phyloP scores from a whole-genome alignment of 1,284 basidiomycete species.

The Omphalotus olearius region DNA sequence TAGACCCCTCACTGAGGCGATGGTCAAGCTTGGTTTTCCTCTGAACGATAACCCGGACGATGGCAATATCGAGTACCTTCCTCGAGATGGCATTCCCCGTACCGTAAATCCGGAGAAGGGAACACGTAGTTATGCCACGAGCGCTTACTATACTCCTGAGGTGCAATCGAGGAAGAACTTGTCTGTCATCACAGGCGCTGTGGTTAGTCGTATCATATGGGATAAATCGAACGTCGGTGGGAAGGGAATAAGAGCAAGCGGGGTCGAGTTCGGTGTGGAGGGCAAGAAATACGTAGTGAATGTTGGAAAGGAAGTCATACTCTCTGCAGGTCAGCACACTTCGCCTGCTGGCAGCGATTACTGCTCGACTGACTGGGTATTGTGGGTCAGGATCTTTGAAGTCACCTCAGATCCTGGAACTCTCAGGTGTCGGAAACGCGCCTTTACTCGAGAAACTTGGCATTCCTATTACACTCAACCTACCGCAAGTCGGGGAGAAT shows the following conservation, averaged over 20 bases:
- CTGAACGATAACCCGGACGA: conserved; percentile 3
- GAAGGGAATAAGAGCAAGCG: conserved; percentile 13
- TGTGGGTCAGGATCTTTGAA: conserved; percentile 23
- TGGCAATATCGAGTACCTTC: neutral
- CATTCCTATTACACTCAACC: conserved; percentile 23
- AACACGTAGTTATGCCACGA: neutral
- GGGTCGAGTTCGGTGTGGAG: conserved; percentile 20
- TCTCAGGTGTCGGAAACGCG: conserved; percentile 27
- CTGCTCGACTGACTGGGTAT: neutral
- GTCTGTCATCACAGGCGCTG: conserved; percentile 19
- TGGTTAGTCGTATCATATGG: conserved; percentile 10
- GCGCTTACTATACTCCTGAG: neutral
- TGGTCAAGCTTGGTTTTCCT: neutral
- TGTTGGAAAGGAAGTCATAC: conserved; percentile 33
- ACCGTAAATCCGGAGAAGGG: neutral
- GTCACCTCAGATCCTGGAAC: conserved; percentile 31
- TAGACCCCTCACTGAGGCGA: neutral
- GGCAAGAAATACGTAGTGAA: conserved; percentile 20
- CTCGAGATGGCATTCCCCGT: neutral
- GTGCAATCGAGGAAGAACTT: conserved; percentile 18
- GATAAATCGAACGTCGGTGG: neutral
- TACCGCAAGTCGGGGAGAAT: conserved; percentile 33
- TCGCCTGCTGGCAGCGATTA: neutral
- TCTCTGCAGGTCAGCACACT: conserved; percentile 27
- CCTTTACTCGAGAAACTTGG: conserved; percentile 21